Evolutionary conservation across 1,139 yeast species (phyloP), one percentile per base, ranked within the genome.

Genomic region (Zygosaccharomyces sapae): DNA sequence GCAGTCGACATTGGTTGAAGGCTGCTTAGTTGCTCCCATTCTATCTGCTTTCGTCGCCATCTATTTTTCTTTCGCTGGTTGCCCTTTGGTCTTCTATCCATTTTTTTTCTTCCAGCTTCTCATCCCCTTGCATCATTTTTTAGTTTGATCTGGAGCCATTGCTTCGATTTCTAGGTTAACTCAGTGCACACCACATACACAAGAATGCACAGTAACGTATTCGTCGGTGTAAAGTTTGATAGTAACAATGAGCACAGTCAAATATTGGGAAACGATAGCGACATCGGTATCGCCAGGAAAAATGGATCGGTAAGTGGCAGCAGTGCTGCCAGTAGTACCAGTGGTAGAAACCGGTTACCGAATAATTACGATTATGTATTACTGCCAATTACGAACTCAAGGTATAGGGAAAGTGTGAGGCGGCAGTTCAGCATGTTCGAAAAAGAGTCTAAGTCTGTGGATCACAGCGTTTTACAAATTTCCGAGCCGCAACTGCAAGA

Each of bases 361-460:
- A 51, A 49, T n/a, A 56, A 48, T 8, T 73, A 70, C 48, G 75
- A 73, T 53, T 63, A 59, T 38, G 65, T 74, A 0, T 56, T 75
- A 12, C 53, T 71, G 8, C 73, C 78, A 0, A 63, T 75, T 10
- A 75, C 79, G 3, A 75, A 74, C 49, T 58, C 65, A 1, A 57
- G 70, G 31, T 75, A 75, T 54, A 63, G 73, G 48, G 75, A 73
- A 38, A 59, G 63, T 40, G 70, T 75, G 38, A 67, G 63, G 53
- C 47, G 48, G 2, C 59, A 65, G 30, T 72, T 71, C 53, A 69
- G 70, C 34, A 46, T 53, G 5, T 70, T 68, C 41, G 62, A 35
- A 18, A 57, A 53, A 51, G 53, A 16, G 43, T 48, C 2, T 54
- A 43, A 36, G 19, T 40, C 49, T 13, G 33, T 12, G 24, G 46